Conservation (phyloP, 257 asterid genomes). For the Cinchona pubescens region DNA sequence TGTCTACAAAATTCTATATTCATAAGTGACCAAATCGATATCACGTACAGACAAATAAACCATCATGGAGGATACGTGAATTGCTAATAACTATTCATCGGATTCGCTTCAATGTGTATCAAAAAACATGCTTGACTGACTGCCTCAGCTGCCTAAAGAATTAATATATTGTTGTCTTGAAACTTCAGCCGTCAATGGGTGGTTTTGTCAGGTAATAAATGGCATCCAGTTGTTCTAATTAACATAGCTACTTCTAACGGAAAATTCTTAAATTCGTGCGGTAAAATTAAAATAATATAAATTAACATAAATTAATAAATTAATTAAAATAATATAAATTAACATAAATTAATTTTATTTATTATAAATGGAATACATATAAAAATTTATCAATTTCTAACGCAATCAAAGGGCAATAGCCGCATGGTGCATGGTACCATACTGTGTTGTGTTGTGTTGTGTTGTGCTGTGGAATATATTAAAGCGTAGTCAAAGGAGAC, state of each 20-base stretch:
- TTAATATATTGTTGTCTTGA: neutral
- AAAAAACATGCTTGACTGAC: neutral
- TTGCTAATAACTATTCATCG: constrained; percentile 8
- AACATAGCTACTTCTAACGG: too few relatives aligned
- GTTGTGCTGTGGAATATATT: constrained; percentile 9
- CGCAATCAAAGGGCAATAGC: constrained; percentile 16
- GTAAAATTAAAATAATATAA: too few relatives aligned
- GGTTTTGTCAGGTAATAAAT: neutral
- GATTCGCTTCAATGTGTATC: constrained; percentile 4
- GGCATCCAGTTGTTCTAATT: too few relatives aligned
- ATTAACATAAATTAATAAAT: too few relatives aligned
- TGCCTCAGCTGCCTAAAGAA: constrained; percentile 6
- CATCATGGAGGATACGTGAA: constrained; percentile 7
- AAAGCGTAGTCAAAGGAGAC: constrained; percentile 38
- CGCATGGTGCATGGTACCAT: too few relatives aligned
- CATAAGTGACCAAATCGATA: constrained; percentile 7
- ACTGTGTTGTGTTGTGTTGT: too few relatives aligned
- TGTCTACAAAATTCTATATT: neutral
- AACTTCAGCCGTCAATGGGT: neutral
- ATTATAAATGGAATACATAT: too few relatives aligned
- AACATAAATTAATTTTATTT: too few relatives aligned
- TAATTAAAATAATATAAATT: too few relatives aligned
- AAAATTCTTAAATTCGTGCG: too few relatives aligned
- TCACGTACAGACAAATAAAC: constrained; percentile 2
- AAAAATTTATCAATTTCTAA: too few relatives aligned